Evolutionary conservation across 768 basidiomycete species (phyloP).

Genomic region (Hortiboletus flavorubellus): DNA sequence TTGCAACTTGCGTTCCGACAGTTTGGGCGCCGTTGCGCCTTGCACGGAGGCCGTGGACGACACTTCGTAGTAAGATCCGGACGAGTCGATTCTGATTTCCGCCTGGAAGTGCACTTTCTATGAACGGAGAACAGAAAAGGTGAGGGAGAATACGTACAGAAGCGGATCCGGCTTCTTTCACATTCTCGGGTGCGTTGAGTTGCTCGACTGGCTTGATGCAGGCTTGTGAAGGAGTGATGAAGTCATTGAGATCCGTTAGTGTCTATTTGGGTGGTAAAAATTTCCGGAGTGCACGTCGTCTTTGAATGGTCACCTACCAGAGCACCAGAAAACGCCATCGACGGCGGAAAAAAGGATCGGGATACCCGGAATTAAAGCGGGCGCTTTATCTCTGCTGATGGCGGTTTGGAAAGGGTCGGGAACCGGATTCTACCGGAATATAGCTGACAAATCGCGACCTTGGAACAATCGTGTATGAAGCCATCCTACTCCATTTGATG

Average conservation of each 20-base stretch:
- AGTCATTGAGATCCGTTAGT: slow-evolving; percentile 93
- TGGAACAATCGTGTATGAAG: too few species aligned
- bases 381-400: neutral
- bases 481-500: too few species aligned
- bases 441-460: neutral
- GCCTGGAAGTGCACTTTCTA: slow-evolving; percentile 50
- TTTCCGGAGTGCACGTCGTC: neutral
- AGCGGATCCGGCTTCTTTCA: slow-evolving; percentile 40
- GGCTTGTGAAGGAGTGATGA: slow-evolving; percentile 92
- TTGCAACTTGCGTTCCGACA: slow-evolving; percentile 60
- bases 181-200: slow-evolving; percentile 40
- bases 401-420: neutral
- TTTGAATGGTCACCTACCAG: slow-evolving; percentile 45
- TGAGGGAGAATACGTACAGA: slow-evolving; percentile 32
- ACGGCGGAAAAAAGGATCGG: neutral
- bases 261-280: slow-evolving; percentile 47
- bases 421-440: neutral
- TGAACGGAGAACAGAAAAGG: neutral
- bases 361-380: neutral
- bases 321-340: slow-evolving; percentile 86
- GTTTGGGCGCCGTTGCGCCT: slow-evolving; percentile 21
- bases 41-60: slow-evolving; percentile 30
- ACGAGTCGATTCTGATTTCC: slow-evolving; percentile 84
- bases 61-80: slow-evolving; percentile 88
- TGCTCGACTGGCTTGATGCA: slow-evolving; percentile 94